phyloP scores from a whole-genome alignment of 2,329 filamentous ascomycete species.

The Botrytis paeoniae region DNA sequence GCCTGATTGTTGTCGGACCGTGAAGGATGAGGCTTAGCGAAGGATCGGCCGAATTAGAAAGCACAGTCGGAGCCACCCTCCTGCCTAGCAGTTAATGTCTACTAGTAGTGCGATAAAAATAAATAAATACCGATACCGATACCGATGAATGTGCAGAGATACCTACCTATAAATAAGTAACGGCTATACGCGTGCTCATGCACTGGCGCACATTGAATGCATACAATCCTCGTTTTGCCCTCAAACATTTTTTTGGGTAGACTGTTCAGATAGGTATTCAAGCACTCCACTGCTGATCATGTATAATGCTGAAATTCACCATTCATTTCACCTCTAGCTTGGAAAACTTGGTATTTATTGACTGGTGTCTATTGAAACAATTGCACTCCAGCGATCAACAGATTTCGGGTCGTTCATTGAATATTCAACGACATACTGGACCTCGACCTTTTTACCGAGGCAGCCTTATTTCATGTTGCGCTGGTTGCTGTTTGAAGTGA shows the following conservation, averaged over 20 bases:
- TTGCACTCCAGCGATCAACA: background rate
- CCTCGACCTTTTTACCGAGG: background rate
- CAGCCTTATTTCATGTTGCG: background rate
- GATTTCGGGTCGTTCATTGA: background rate
- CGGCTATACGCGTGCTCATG: background rate
- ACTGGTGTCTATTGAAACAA: background rate
- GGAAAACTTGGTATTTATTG: background rate
- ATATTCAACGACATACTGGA: background rate
- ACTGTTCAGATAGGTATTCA: too few relatives aligned
- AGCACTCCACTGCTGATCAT: too few relatives aligned
- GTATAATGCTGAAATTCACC: background rate
- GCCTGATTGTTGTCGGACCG: background rate
- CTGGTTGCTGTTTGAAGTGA: background rate
- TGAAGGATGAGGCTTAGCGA: slow-evolving; percentile 2
- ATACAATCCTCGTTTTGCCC: background rate
- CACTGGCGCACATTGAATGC: background rate
- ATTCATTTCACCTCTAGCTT: background rate
- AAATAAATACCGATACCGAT: too few relatives aligned
- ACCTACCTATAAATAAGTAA: background rate
- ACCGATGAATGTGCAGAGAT: background rate
- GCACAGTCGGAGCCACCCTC: background rate
- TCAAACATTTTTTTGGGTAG: too few relatives aligned
- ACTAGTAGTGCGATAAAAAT: too few relatives aligned
- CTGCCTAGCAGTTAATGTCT: background rate
- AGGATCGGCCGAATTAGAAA: background rate